Evolutionary conservation across 2,329 filamentous ascomycete genomes (phyloP).

Genomic region (Mycosphaerelloides madeirae): DNA sequence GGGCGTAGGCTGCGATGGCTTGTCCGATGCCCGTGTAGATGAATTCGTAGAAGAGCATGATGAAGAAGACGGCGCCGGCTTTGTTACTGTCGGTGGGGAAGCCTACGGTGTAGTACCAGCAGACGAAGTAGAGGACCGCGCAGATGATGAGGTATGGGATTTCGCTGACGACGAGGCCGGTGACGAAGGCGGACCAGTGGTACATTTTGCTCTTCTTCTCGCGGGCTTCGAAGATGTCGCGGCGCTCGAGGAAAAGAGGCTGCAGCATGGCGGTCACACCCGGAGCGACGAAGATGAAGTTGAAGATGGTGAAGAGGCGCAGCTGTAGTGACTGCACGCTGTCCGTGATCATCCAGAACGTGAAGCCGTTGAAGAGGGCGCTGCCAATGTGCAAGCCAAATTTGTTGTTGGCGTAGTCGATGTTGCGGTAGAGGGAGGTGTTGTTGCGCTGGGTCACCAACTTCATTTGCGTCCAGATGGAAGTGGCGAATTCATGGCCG

Average conservation of each 20-base stretch:
- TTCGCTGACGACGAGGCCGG: constrained; percentile 66
- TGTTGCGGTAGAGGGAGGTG: constrained; percentile 59
- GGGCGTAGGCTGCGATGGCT: constrained; percentile 46
- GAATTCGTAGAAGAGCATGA: constrained; percentile 55
- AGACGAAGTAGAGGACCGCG: constrained; percentile 48
- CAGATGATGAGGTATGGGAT: constrained; percentile 62
- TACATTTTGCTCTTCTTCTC: constrained; percentile 65
- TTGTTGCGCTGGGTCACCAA: constrained; percentile 48
- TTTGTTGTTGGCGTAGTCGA: constrained; percentile 63
- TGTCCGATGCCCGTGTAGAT: constrained; percentile 53
- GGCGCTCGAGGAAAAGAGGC: constrained; percentile 55
- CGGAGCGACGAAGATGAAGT: constrained; percentile 34
- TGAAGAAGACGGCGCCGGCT: constrained; percentile 44
- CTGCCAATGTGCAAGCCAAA: constrained; percentile 51
- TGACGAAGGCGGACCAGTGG: constrained; percentile 68
- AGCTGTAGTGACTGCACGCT: constrained; percentile 35
- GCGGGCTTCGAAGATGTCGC: constrained; percentile 55
- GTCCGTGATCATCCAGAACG: constrained; percentile 43
- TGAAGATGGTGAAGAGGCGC: constrained; percentile 32
- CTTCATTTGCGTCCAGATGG: constrained; percentile 38
- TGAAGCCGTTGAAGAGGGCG: constrained; percentile 47
- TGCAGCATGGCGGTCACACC: constrained; percentile 55
- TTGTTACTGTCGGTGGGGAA: constrained; percentile 42
- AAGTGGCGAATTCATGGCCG: constrained; percentile 43
- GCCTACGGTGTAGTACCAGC: constrained; percentile 34